These are phyloP conservation scores for Hysterangium stoloniferum DNA, from an alignment of 768 basidiomycete genomes.

Conservation along the genomic window DNA sequence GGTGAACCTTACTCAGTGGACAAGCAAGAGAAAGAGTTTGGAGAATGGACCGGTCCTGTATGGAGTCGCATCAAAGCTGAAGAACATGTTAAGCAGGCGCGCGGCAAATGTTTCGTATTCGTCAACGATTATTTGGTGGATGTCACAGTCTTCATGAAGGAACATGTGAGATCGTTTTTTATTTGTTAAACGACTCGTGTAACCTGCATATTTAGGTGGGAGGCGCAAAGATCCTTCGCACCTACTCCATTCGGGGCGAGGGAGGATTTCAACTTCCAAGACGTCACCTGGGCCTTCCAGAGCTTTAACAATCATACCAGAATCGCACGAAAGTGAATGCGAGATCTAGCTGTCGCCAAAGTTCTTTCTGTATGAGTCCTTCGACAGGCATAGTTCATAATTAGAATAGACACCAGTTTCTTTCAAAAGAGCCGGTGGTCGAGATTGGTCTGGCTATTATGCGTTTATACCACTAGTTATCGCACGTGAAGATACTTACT, in stretches of 20 bases:
- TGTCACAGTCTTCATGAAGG: slow-evolving; percentile 49
- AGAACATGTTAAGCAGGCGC: slow-evolving; percentile 25
- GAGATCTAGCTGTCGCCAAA: slow-evolving; percentile 42
- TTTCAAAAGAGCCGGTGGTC: no score
- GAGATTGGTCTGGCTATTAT: no score
- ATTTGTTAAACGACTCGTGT: background rate
- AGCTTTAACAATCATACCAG: slow-evolving; percentile 67
- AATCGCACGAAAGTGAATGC: slow-evolving; percentile 42
- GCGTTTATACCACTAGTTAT: no score
- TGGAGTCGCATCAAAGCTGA: slow-evolving; percentile 36
- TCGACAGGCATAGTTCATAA: no score
- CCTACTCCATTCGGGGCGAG: slow-evolving; percentile 33
- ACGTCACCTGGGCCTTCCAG: slow-evolving; percentile 58
- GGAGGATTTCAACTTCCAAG: slow-evolving; percentile 22
- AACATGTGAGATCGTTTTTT: slow-evolving; percentile 47
- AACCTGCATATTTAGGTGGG: slow-evolving; percentile 43
- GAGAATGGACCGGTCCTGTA: slow-evolving; percentile 28
- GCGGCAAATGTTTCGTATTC: slow-evolving; percentile 41
- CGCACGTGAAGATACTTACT: no score
- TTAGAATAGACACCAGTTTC: no score
- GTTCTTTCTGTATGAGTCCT: no score
- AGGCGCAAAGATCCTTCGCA: slow-evolving; percentile 44
- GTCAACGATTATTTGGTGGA: slow-evolving; percentile 58
- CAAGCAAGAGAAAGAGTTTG: background rate
- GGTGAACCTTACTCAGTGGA: slow-evolving; percentile 1